phyloP scores from a whole-genome alignment of 345 rosid genomes.

The Gossypium herbaceum region DNA sequence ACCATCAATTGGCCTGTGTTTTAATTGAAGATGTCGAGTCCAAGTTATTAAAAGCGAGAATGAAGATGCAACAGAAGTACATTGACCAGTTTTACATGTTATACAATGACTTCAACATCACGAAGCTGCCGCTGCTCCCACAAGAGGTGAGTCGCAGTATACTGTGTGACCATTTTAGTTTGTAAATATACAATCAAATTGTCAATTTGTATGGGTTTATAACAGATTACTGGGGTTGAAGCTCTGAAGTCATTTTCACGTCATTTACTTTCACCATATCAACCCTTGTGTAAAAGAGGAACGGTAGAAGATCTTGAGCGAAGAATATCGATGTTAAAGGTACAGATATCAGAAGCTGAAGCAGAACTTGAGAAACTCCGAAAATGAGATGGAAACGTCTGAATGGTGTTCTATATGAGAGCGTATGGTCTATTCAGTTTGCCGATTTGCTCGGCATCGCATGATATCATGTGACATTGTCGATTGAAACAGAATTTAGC shows the following conservation, averaged over 20 bases:
- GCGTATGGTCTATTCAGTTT: neutral
- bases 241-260: slow-evolving; percentile 73
- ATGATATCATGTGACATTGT: neutral
- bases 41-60: slow-evolving; percentile 86
- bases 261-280: slow-evolving; percentile 59
- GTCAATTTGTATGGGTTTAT: slow-evolving; percentile 3
- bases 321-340: slow-evolving; percentile 49
- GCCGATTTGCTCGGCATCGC: neutral
- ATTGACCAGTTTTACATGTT: slow-evolving; percentile 97
- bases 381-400: slow-evolving; percentile 44
- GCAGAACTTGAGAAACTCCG: slow-evolving; percentile 58
- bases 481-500: neutral
- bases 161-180: neutral
- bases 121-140: slow-evolving; percentile 91
- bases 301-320: slow-evolving; percentile 57
- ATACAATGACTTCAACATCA: slow-evolving; percentile 92
- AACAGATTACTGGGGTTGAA: slow-evolving; percentile 89
- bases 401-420: neutral
- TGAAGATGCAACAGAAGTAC: slow-evolving; percentile 96
- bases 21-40: slow-evolving; percentile 64
- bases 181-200: neutral
- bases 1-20: slow-evolving; percentile 10
- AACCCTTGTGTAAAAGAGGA: slow-evolving; percentile 39
- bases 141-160: slow-evolving; percentile 62
- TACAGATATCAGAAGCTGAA: slow-evolving; percentile 65